phyloP scores from a whole-genome alignment of 2,329 filamentous ascomycete species.

The Metarhizium rileyi region DNA sequence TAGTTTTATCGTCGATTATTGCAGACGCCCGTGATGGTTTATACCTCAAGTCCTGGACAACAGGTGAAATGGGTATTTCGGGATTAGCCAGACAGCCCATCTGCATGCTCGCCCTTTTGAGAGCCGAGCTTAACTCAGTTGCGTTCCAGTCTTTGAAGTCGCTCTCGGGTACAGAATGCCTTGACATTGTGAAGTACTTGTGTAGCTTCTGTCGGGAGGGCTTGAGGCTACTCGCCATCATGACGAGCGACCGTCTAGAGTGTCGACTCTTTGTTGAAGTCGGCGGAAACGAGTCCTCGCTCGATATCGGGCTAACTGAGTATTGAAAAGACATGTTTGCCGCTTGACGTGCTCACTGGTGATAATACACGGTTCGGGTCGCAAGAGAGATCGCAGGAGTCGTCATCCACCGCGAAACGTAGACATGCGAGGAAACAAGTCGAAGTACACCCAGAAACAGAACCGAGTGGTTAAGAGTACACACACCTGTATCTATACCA shows the following conservation, averaged over 20 bases:
- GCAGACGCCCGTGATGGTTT: not conserved
- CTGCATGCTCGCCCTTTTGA: conserved; percentile 7
- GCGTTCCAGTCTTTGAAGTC: conserved; percentile 17
- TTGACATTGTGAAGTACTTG: conserved; percentile 20
- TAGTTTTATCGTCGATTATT: not conserved
- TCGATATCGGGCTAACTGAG: not conserved
- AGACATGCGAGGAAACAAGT: not conserved
- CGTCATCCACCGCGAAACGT: not conserved
- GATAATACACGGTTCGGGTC: not conserved
- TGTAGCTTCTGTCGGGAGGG: conserved; percentile 20
- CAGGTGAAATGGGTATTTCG: conserved; percentile 1
- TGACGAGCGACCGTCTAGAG: conserved; percentile 8
- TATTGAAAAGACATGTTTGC: conserved; percentile 1
- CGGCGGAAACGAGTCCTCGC: not conserved
- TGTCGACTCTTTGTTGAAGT: not conserved
- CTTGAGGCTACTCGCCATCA: conserved; percentile 13
- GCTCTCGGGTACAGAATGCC: conserved; percentile 15
- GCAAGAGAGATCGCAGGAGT: not conserved
- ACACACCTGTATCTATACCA: too few relatives aligned
- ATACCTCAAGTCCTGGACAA: not conserved
- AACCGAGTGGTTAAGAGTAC: not conserved
- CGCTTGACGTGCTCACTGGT: not conserved
- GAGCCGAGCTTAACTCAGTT: conserved; percentile 9
- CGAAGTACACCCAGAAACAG: not conserved
- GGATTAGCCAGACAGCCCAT: conserved; percentile 7